These are phyloP conservation scores for Glarea lozoyensis DNA, from an alignment of 495 filamentous ascomycete genomes.

Conservation along the genomic window DNA sequence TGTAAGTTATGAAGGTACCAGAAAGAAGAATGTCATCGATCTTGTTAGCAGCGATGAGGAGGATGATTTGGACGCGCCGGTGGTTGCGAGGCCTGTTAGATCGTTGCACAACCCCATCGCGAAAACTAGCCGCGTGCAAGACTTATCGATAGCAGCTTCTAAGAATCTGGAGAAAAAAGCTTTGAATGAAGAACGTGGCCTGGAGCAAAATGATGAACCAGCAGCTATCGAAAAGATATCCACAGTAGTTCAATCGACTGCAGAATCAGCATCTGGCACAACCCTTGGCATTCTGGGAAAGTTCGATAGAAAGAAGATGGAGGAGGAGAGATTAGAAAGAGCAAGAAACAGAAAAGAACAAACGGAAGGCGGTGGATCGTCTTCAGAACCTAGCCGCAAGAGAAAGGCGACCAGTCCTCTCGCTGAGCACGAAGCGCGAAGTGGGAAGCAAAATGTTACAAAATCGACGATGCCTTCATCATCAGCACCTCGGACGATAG, in stretches of 20 bases:
- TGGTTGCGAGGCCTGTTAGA: background rate
- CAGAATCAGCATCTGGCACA: background rate
- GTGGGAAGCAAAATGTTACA: background rate
- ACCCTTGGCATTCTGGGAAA: background rate
- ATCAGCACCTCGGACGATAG: background rate
- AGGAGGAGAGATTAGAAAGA: slow-evolving; percentile 71
- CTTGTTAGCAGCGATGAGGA: slow-evolving; percentile 17
- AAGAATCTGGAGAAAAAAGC: background rate
- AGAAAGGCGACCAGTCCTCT: slow-evolving; percentile 44
- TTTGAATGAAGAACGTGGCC: background rate
- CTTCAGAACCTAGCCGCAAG: slow-evolving; percentile 25
- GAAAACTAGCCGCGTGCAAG: background rate
- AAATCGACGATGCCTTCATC: background rate
- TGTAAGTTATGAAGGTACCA: background rate
- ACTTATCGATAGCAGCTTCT: background rate
- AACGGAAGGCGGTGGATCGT: background rate
- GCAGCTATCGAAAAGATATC: background rate
- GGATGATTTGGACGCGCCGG: slow-evolving; percentile 13
- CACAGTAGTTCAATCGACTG: background rate
- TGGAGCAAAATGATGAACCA: background rate
- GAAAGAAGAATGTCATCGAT: slow-evolving; percentile 12
- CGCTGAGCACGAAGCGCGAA: too few relatives aligned
- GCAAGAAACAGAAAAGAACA: slow-evolving; percentile 20
- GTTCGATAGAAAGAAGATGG: slow-evolving; percentile 74
- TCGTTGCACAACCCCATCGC: too few relatives aligned